Percentiles rank a stretch among this genome's conserved stretches.
phyloP scores from a whole-genome alignment of 2,329 filamentous ascomycete species.

The Fusarium chaquense region DNA sequence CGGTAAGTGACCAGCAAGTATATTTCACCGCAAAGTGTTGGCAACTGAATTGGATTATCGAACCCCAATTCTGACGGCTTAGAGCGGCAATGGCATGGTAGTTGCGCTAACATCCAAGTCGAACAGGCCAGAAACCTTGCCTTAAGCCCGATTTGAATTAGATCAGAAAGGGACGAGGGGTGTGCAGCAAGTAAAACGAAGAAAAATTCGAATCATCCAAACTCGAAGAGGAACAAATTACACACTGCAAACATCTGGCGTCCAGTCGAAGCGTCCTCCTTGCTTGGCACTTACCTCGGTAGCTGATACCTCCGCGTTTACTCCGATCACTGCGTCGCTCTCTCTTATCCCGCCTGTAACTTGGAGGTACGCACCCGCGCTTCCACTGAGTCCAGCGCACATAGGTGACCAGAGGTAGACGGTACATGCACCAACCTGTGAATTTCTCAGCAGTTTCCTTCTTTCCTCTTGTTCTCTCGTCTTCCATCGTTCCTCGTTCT shows the following conservation, averaged over 20 bases:
- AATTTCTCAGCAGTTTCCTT: slow-evolving; percentile 24
- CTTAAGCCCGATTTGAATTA: slow-evolving; percentile 46
- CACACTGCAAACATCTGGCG: slow-evolving; percentile 47
- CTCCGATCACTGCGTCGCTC: slow-evolving; percentile 34
- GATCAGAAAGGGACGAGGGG: slow-evolving; percentile 24
- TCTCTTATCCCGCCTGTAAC: slow-evolving; percentile 42
- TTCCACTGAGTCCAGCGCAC: slow-evolving; percentile 27
- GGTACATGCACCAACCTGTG: slow-evolving; percentile 31
- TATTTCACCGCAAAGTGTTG: slow-evolving; percentile 39
- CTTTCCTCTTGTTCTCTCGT: slow-evolving; percentile 40
- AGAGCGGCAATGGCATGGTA: slow-evolving; percentile 49
- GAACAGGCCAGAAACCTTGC: slow-evolving; percentile 37
- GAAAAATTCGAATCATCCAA: slow-evolving; percentile 36
- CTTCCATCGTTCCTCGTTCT: slow-evolving; percentile 42
- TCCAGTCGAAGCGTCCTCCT: slow-evolving; percentile 42
- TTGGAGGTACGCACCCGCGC: slow-evolving; percentile 34
- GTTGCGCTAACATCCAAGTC: slow-evolving; percentile 41
- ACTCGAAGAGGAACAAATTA: slow-evolving; percentile 35
- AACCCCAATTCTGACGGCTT: slow-evolving; percentile 46
- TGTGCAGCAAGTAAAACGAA: slow-evolving; percentile 31
- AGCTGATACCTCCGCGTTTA: slow-evolving; percentile 46
- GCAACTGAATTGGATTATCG: slow-evolving; percentile 27
- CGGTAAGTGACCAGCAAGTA: slow-evolving; percentile 40
- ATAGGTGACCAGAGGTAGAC: slow-evolving; percentile 25
- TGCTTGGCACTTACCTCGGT: slow-evolving; percentile 42